Conservation (phyloP, 441 rosid species). For the Gossypium lobatum region DNA sequence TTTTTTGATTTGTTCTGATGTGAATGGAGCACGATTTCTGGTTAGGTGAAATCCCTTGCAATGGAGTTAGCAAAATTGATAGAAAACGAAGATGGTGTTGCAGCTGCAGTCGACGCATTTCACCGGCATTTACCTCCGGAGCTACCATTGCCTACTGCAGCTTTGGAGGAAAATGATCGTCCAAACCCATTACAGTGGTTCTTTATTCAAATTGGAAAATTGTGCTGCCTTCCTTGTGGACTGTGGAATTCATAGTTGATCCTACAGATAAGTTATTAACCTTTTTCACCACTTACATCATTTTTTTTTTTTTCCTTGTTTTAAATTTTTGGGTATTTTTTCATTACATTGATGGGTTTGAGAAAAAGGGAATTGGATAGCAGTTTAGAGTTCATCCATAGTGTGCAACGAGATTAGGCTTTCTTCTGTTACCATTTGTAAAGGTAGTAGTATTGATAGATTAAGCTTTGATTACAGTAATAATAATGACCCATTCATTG, state of each 20-base stretch:
- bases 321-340: slow-evolving; percentile 20
- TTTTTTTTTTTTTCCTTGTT: not conserved
- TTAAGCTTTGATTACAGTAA: not conserved
- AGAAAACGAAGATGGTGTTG: slow-evolving; percentile 94
- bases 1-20: no score
- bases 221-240: slow-evolving; percentile 65
- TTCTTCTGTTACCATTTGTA: not conserved
- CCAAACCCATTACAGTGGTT: slow-evolving; percentile 58
- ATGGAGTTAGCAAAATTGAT: slow-evolving; percentile 67
- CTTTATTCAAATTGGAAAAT: slow-evolving; percentile 54
- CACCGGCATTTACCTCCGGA: slow-evolving; percentile 77
- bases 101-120: slow-evolving; percentile 80
- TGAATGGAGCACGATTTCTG: not conserved
- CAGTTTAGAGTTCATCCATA: not conserved
- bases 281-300: slow-evolving; percentile 11
- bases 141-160: slow-evolving; percentile 46
- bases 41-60: slow-evolving; percentile 68
- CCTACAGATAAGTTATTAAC: slow-evolving; percentile 11
- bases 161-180: slow-evolving; percentile 38
- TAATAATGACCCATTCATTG: not conserved
- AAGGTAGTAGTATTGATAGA: not conserved
- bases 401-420: not conserved
- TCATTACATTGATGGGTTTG: slow-evolving; percentile 41
- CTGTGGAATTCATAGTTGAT: slow-evolving; percentile 23
- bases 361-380: not conserved